phyloP scores from a whole-genome alignment of 345 rosid species.

The Moringa oleifera region DNA sequence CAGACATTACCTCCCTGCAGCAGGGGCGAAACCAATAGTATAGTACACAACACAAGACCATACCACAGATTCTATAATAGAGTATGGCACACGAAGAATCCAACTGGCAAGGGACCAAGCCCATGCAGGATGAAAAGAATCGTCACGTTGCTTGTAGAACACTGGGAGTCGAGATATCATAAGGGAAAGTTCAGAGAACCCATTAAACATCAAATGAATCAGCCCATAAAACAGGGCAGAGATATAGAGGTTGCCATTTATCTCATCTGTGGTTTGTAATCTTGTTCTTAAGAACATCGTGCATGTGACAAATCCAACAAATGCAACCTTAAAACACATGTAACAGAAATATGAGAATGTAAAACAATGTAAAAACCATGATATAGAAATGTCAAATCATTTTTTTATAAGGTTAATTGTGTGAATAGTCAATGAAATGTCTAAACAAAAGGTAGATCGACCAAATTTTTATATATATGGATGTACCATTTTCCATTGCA shows the following conservation, averaged over 20 bases:
- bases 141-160: conserved; percentile 86
- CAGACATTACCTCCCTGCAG: conserved; percentile 46
- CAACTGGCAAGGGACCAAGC: conserved; percentile 78
- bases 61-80: conserved; percentile 72
- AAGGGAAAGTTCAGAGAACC: conserved; percentile 76
- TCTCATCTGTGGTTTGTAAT: conserved; percentile 71
- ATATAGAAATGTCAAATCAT: too few species aligned
- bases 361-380: too few species aligned
- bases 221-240: conserved; percentile 80
- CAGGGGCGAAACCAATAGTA: conserved; percentile 79
- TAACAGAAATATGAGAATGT: background rate
- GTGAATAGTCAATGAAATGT: too few species aligned
- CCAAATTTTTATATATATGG: too few species aligned
- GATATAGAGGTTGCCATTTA: conserved; percentile 59
- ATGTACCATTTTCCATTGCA: too few species aligned
- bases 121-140: conserved; percentile 92
- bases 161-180: conserved; percentile 83
- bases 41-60: conserved; percentile 86
- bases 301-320: conserved; percentile 78
- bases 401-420: too few species aligned
- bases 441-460: too few species aligned
- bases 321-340: conserved; percentile 54
- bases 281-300: conserved; percentile 71
- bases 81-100: conserved; percentile 80
- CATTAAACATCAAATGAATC: conserved; percentile 88